Evolutionary conservation across 495 filamentous ascomycete species (phyloP).

Genomic region (Penicillium lividum): DNA sequence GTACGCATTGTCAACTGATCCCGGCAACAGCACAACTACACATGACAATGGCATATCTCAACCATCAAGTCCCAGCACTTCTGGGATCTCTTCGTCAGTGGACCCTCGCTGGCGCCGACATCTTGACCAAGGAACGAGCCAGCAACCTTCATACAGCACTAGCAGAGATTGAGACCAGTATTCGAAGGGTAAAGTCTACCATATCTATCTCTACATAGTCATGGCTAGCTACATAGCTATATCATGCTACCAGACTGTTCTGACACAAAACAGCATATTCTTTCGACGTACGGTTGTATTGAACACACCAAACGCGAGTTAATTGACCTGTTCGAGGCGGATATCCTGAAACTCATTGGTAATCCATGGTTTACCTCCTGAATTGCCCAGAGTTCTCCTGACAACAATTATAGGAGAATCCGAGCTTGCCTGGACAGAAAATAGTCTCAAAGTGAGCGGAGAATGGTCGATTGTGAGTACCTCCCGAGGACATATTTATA

Average conservation of each 20-base stretch:
- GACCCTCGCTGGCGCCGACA: slow-evolving; percentile 18
- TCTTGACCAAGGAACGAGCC: slow-evolving; percentile 15
- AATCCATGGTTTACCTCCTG: slow-evolving; percentile 1
- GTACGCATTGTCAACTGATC: slow-evolving; percentile 32
- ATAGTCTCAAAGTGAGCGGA: slow-evolving; percentile 14
- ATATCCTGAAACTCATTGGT: slow-evolving; percentile 11
- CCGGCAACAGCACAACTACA: slow-evolving; percentile 30
- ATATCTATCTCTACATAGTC: neutral
- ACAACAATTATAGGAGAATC: slow-evolving; percentile 7
- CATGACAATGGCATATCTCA: slow-evolving; percentile 20
- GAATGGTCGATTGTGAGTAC: slow-evolving; percentile 25
- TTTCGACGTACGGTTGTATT: neutral
- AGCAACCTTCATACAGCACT: slow-evolving; percentile 13
- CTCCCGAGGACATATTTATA: neutral
- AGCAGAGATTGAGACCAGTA: slow-evolving; percentile 6
- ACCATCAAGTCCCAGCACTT: slow-evolving; percentile 23
- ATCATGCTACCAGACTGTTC: neutral
- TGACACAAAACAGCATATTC: neutral
- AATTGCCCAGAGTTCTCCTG: neutral
- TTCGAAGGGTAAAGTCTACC: slow-evolving; percentile 15
- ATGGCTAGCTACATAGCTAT: neutral
- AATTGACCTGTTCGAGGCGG: neutral
- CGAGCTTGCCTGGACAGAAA: slow-evolving; percentile 8
- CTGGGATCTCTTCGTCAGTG: slow-evolving; percentile 29
- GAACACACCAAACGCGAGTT: neutral